Evolutionary conservation across 2,329 filamentous ascomycete genomes (phyloP), one percentile per base, ranked within the genome.

Genomic region (Curvularia verruculosa): DNA sequence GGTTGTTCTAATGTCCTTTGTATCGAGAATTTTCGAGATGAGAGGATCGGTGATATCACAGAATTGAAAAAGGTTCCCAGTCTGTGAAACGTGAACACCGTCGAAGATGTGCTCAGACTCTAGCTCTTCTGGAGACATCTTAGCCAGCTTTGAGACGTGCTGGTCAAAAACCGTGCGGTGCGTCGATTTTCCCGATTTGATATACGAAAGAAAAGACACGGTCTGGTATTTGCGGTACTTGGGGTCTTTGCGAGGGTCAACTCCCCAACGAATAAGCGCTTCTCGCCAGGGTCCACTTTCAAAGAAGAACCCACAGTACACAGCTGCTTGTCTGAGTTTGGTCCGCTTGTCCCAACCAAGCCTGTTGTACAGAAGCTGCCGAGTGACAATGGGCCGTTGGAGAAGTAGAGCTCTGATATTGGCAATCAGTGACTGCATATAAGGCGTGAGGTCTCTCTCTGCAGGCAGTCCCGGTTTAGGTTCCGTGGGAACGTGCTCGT

Each of bases 51-150:
- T 89, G 52, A 98, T 89, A 74, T 99, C 95, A 78, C 92, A 96
- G 24, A 96, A 85, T 80, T 98, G 95, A 89, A 92, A 99, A 48
- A 95, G 88, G 69, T 95, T 95, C 37, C 92, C 92, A 69, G 96
- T 92, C 1, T 85, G 84, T 15, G 86, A 86, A 52, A 94, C 86
- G 2, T 83, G 84, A 57, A 87, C 82, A 45, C 94, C 94, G 59
- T 96, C 91, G 75, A 97, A 98, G 1, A 94, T 80, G 75, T 98
- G 93, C 37, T 73, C 60, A 40, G 59, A 63, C 43, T 64, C 64
- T 46, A 76, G 59, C 40, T 72, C 58, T 29, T 66, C 57, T 9
- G 63, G 47, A 1, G 65, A 59, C 61, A 66, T 68, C 12, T 63
- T 58, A 3, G 63, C 62, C n/a, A 72, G 53, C 24, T 65, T 60